These are phyloP conservation scores for Schwanniomyces sp. DNA, from an alignment of 805 yeast species.

Conservation along the genomic window DNA sequence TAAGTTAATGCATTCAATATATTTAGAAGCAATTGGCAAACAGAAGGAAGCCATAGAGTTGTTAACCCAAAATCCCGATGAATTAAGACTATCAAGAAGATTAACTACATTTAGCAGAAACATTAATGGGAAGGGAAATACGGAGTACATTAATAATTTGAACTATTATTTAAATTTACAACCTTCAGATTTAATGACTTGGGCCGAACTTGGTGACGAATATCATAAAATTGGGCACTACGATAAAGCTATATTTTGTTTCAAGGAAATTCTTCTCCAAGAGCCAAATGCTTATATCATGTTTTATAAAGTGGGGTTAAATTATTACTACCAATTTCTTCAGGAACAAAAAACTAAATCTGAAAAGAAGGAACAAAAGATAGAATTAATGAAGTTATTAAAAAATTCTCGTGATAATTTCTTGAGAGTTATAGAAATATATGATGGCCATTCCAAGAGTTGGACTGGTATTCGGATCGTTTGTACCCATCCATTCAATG, in stretches of 20 bases:
- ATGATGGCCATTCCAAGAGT: conserved; percentile 64
- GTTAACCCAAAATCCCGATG: conserved; percentile 31
- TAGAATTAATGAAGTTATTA: conserved; percentile 23
- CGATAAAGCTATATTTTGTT: conserved; percentile 64
- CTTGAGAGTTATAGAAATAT: conserved; percentile 73
- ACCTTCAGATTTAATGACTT: conserved; percentile 75
- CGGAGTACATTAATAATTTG: conserved; percentile 56
- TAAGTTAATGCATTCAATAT: conserved; percentile 52
- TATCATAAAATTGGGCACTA: conserved; percentile 62
- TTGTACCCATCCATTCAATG: conserved; percentile 14
- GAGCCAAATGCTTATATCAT: conserved; percentile 71
- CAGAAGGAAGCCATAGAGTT: conserved; percentile 23
- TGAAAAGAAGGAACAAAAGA: conserved; percentile 29
- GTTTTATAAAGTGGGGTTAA: conserved; percentile 58
- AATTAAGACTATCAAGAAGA: conserved; percentile 36
- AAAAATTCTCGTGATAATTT: conserved; percentile 46
- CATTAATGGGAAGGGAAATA: conserved; percentile 13
- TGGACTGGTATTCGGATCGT: conserved; percentile 67
- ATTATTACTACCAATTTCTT: conserved; percentile 30
- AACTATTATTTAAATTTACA: conserved; percentile 54
- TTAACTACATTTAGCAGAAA: conserved; percentile 32
- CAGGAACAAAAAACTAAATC: conserved; percentile 12
- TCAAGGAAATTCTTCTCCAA: conserved; percentile 67
- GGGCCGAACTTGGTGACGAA: conserved; percentile 75
- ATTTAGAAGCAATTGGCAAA: conserved; percentile 54